These are phyloP conservation scores for Lipomyces mesembrius DNA, from an alignment of 805 yeast genomes.

Conservation along the genomic window DNA sequence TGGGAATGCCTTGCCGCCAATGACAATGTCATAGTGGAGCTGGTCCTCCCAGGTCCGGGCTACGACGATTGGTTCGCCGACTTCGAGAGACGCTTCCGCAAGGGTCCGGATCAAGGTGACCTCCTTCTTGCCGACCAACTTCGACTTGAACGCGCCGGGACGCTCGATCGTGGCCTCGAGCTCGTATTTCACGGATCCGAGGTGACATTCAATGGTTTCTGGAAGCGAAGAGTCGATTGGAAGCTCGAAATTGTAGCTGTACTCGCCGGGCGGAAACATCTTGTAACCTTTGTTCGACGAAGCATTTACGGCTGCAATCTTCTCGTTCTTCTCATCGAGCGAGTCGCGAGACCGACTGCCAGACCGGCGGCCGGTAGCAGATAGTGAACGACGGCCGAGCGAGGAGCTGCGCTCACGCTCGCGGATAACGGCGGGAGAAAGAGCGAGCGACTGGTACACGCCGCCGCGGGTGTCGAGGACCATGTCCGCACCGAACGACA, in stretches of 20 bases:
- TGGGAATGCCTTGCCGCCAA: conserved; percentile 86
- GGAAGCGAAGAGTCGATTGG: conserved; percentile 82
- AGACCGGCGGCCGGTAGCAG: conserved; percentile 30
- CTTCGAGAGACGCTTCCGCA: conserved; percentile 77
- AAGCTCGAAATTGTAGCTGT: conserved; percentile 88
- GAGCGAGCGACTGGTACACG: background rate
- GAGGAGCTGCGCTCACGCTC: conserved; percentile 29
- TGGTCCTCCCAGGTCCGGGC: conserved; percentile 85
- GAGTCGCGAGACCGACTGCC: conserved; percentile 26
- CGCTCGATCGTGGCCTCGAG: conserved; percentile 75
- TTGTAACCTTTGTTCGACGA: conserved; percentile 46
- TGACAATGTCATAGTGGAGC: conserved; percentile 83
- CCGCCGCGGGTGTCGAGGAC: conserved; percentile 40
- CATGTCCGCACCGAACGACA: conserved; percentile 50
- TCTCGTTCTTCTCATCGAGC: conserved; percentile 21
- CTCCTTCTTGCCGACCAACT: conserved; percentile 65
- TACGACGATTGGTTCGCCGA: conserved; percentile 90
- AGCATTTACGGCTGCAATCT: conserved; percentile 16
- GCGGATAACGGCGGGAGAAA: conserved; percentile 22
- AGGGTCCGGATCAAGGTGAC: conserved; percentile 75
- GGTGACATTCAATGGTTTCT: conserved; percentile 75
- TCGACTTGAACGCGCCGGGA: conserved; percentile 83
- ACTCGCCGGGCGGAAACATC: conserved; percentile 82
- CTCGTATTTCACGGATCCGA: conserved; percentile 76
- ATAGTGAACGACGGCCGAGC: conserved; percentile 14